A percentile compares a stretch with the other conserved stretches of the same genome.
These are phyloP conservation scores for Geosmithia morbida DNA, from an alignment of 2,329 filamentous ascomycete species.

Conservation along the genomic window DNA sequence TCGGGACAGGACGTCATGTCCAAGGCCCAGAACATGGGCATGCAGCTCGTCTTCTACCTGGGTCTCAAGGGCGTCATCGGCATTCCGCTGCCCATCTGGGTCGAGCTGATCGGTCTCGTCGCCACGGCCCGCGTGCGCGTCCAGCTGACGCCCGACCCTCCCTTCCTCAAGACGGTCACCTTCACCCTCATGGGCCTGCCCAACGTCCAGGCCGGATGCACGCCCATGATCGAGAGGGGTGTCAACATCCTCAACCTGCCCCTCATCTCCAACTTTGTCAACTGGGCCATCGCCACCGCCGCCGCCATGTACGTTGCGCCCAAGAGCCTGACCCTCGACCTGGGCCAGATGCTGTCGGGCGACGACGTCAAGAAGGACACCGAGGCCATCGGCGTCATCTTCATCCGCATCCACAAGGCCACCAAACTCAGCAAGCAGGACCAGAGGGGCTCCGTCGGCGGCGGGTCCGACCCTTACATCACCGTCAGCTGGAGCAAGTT, in stretches of 20 bases:
- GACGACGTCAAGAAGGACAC: constrained; percentile 88
- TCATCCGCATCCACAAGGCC: constrained; percentile 82
- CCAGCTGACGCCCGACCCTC: constrained; percentile 78
- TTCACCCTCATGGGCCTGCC: constrained; percentile 92
- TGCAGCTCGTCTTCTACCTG: constrained; percentile 89
- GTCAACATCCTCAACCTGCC: constrained; percentile 87
- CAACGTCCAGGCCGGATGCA: constrained; percentile 77
- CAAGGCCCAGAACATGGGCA: constrained; percentile 90
- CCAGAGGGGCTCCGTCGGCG: constrained; percentile 61
- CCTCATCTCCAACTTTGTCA: constrained; percentile 90
- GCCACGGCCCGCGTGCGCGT: constrained; percentile 73
- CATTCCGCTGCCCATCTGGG: constrained; percentile 74
- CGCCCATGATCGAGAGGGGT: constrained; percentile 82
- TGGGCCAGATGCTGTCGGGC: constrained; percentile 80
- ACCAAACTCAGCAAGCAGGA: constrained; percentile 86
- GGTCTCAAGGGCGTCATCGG: constrained; percentile 82
- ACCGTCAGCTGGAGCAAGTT: constrained; percentile 93
- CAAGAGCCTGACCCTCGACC: constrained; percentile 84
- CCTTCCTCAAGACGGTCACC: constrained; percentile 82
- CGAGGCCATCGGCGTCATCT: constrained; percentile 74
- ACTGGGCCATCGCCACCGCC: constrained; percentile 81
- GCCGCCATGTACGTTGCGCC: constrained; percentile 87
- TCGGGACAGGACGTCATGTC: constrained; percentile 55
- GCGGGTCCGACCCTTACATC: constrained; percentile 90
- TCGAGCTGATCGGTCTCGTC: constrained; percentile 82